A percentile compares a stretch with the other conserved stretches of the same genome.
phyloP scores from a whole-genome alignment of 2,329 filamentous ascomycete species.

The Ophiostoma angusticollis region DNA sequence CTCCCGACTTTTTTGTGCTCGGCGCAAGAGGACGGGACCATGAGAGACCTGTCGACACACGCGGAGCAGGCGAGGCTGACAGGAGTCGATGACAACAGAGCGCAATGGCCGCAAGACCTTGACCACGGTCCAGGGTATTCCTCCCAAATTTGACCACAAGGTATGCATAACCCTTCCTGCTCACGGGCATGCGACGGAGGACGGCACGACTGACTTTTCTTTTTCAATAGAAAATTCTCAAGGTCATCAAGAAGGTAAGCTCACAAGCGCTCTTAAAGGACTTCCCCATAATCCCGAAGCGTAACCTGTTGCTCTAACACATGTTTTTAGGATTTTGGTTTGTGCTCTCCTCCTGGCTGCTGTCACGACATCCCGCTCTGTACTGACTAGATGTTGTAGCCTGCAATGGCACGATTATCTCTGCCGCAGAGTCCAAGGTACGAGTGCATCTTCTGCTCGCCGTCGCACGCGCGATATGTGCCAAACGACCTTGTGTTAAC shows the following conservation, averaged over 20 bases:
- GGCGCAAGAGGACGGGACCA: too few species aligned
- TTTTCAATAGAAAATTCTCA: conserved; percentile 68
- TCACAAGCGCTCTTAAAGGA: too few species aligned
- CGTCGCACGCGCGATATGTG: too few species aligned
- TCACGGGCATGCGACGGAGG: too few species aligned
- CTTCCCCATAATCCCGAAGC: too few species aligned
- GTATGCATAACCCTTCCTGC: too few species aligned
- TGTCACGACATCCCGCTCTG: too few species aligned
- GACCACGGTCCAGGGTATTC: conserved; percentile 97
- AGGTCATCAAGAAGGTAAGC: conserved; percentile 86
- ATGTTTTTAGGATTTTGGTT: conserved; percentile 39
- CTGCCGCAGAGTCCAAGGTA: conserved; percentile 15
- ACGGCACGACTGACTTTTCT: too few species aligned
- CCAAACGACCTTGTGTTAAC: background rate
- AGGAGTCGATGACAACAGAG: conserved; percentile 41
- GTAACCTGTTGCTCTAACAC: too few species aligned
- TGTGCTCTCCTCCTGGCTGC: background rate
- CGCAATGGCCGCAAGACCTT: conserved; percentile 99
- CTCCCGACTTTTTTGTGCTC: too few species aligned
- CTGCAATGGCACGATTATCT: conserved; percentile 16
- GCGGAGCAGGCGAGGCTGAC: too few species aligned
- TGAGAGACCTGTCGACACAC: too few species aligned
- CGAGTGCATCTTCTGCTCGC: background rate
- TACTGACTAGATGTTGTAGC: conserved; percentile 6
- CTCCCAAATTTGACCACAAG: conserved; percentile 97